These are phyloP conservation scores for Fusarium nematophilum DNA, from an alignment of 2,329 filamentous ascomycete genomes.

Conservation along the genomic window DNA sequence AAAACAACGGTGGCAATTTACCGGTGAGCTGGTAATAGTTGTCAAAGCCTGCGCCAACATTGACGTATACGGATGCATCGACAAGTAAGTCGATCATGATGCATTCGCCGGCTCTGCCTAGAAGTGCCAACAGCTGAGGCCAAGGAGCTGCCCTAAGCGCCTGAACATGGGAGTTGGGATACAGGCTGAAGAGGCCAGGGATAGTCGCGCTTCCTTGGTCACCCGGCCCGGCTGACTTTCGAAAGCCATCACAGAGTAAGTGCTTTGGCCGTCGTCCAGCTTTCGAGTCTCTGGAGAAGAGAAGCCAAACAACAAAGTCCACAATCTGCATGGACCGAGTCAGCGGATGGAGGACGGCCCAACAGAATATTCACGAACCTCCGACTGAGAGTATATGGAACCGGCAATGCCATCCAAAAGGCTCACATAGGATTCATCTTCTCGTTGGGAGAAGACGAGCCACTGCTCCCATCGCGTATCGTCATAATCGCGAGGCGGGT, in stretches of 20 bases:
- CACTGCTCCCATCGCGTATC: conserved; percentile 66
- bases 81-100: conserved; percentile 83
- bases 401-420: conserved; percentile 59
- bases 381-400: conserved; percentile 67
- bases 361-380: conserved; percentile 59
- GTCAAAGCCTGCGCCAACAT: conserved; percentile 67
- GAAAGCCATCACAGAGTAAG: conserved; percentile 86
- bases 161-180: conserved; percentile 77
- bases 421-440: conserved; percentile 68
- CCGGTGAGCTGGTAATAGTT: conserved; percentile 87
- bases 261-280: conserved; percentile 70
- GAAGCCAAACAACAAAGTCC: conserved; percentile 79
- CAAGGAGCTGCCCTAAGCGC: conserved; percentile 77
- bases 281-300: conserved; percentile 72
- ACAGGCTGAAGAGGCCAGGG: conserved; percentile 72
- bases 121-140: conserved; percentile 77
- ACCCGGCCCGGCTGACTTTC: conserved; percentile 56
- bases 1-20: conserved; percentile 47
- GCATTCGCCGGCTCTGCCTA: conserved; percentile 80
- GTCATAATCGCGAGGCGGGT: conserved; percentile 42
- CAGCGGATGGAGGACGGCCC: conserved; percentile 14
- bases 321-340: conserved; percentile 67
- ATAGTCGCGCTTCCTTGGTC: conserved; percentile 58
- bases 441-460: conserved; percentile 70
- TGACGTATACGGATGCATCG: conserved; percentile 80